Evolutionary conservation across 495 filamentous ascomycete species (phyloP).

Genomic region (Parathielavia hyrcaniae): DNA sequence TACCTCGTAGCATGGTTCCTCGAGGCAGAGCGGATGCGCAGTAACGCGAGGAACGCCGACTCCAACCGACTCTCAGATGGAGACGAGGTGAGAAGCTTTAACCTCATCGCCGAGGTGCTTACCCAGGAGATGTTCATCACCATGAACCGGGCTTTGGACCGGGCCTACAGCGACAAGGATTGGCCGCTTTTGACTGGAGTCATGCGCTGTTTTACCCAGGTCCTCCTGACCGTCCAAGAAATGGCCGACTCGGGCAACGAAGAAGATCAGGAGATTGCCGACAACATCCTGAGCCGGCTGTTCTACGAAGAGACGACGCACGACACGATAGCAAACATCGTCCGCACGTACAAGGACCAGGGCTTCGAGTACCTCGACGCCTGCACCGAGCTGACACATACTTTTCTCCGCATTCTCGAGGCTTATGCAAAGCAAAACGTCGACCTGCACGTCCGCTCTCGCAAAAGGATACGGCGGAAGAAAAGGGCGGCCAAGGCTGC

Average conservation of each 20-base stretch:
- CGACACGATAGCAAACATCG: conserved; percentile 71
- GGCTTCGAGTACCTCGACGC: conserved; percentile 91
- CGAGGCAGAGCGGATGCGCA: conserved; percentile 73
- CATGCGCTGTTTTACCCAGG: conserved; percentile 85
- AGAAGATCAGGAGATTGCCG: conserved; percentile 95
- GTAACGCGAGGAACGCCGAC: conserved; percentile 47
- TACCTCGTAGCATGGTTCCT: conserved; percentile 94
- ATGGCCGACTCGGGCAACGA: conserved; percentile 81
- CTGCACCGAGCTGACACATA: conserved; percentile 82
- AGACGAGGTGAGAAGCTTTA: conserved; percentile 70
- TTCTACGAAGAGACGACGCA: conserved; percentile 97
- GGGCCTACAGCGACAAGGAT: conserved; percentile 67
- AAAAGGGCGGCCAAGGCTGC: conserved; percentile 52
- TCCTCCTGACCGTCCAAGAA: conserved; percentile 86
- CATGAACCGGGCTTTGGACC: conserved; percentile 75
- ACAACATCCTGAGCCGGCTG: conserved; percentile 92
- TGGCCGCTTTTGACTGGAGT: conserved; percentile 83
- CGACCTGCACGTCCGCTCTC: conserved; percentile 84
- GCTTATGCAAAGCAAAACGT: conserved; percentile 89
- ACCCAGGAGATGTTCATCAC: conserved; percentile 90
- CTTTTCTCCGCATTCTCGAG: conserved; percentile 88
- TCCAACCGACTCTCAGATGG: conserved; percentile 36
- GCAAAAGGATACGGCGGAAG: conserved; percentile 59
- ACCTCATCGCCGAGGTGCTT: conserved; percentile 77
- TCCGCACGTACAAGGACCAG: conserved; percentile 82